phyloP scores from a whole-genome alignment of 164 flowering plant genomes.

The Liquidambar formosana region DNA sequence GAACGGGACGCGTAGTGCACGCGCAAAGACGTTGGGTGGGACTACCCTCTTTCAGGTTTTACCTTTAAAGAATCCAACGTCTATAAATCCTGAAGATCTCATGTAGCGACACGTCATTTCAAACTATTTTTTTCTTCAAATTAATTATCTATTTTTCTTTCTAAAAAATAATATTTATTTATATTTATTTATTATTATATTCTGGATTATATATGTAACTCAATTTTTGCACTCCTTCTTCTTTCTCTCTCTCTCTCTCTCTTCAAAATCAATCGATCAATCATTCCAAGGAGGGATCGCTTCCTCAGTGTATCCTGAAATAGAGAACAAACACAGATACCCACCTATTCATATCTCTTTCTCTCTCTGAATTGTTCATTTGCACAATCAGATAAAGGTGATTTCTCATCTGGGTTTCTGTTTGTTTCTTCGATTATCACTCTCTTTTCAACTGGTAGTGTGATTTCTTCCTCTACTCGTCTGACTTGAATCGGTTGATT shows the following conservation, averaged over 20 bases:
- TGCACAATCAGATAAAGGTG: not conserved
- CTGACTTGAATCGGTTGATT: not conserved
- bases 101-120: conserved; percentile 13
- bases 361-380: conserved; percentile 4
- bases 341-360: conserved; percentile 5
- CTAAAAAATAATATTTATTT: not conserved
- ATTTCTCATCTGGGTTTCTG: conserved; percentile 19
- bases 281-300: conserved; percentile 24
- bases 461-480: not conserved
- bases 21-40: not conserved
- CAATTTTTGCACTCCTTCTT: too few species aligned
- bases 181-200: not conserved
- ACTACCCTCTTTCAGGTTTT: not conserved
- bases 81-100: conserved; percentile 10
- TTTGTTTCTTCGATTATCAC: not conserved
- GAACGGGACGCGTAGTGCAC: too few species aligned
- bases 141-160: not conserved
- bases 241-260: too few species aligned
- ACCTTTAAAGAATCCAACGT: conserved; percentile 7
- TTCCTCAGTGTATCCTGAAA: not conserved
- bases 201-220: not conserved
- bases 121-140: not conserved
- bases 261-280: conserved; percentile 17
- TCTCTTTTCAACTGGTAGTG: not conserved
- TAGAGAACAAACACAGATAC: too few species aligned